These are phyloP conservation scores for Populus hybrid DNA, from an alignment of 441 rosid genomes.

Conservation along the genomic window DNA sequence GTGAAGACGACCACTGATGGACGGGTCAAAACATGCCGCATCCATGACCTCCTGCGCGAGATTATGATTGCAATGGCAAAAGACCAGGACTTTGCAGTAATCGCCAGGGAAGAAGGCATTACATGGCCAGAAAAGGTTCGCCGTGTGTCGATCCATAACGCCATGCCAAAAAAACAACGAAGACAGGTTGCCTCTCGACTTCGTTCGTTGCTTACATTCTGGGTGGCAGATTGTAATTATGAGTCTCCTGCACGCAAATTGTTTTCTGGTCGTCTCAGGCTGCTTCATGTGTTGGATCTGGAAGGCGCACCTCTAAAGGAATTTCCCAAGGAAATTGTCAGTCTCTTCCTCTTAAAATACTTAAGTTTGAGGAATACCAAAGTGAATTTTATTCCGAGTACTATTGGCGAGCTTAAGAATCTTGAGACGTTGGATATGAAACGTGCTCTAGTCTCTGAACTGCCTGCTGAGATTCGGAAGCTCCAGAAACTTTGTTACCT, in stretches of 20 bases:
- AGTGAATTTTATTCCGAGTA: constrained; percentile 18
- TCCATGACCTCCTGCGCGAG: constrained; percentile 27
- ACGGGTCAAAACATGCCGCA: constrained; percentile 21
- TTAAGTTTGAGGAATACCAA: constrained; percentile 19
- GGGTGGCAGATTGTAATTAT: constrained; percentile 14
- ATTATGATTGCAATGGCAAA: constrained; percentile 13
- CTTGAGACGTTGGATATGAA: constrained; percentile 22
- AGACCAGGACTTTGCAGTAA: constrained; percentile 24
- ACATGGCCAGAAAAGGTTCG: constrained; percentile 37
- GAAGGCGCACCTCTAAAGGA: constrained; percentile 19
- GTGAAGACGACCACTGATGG: constrained; percentile 15
- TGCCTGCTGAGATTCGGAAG: constrained; percentile 19
- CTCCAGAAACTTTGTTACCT: constrained; percentile 31
- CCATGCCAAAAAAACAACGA: constrained; percentile 13
- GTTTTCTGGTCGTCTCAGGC: not conserved
- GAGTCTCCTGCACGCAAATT: not conserved
- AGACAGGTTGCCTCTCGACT: constrained; percentile 21
- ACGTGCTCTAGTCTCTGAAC: constrained; percentile 11
- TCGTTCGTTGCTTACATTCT: constrained; percentile 40
- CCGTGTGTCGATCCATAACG: constrained; percentile 34
- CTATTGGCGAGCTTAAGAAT: constrained; percentile 17
- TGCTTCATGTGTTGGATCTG: constrained; percentile 21
- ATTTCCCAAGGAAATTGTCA: constrained; percentile 8
- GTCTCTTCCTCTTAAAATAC: constrained; percentile 15
- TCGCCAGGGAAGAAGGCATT: constrained; percentile 27